Base-by-base conservation (phyloP, 139 green algal species). In the Raphidocelis subcapitata region DNA sequence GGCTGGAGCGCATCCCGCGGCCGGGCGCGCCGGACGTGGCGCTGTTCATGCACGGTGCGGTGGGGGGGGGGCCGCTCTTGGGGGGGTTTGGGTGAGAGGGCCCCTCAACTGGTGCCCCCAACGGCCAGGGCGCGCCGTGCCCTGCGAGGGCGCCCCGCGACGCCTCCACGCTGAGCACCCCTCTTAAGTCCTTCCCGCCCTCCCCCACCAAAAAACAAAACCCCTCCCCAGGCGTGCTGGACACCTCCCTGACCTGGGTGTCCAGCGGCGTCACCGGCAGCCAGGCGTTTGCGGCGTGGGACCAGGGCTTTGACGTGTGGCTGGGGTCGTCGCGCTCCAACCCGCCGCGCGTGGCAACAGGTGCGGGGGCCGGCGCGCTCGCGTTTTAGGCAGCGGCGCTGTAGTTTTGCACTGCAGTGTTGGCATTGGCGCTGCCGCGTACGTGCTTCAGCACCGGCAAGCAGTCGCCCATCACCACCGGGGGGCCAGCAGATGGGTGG, bases 231-330 rank as follows among this genome's bases (percentile, higher is more conserved):
- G 70, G 85, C 32, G 82, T 99, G 21, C 80, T 98, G 68, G 95
- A 99, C 85, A 98, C 92, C 54, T 86, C 80, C 44, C 81, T 99
- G 62, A 89, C 88, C 12, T 99, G 93, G 89, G 91, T 98, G 23
- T 79, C 77, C 47, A 91, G 86, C 35, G 92, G 93, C 14, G 81
- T 93, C 24, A 90, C 90, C 29, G 87, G 91, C 52, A 91, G 81
- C 21, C 82, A 91, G 52, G 92, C 92, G 4, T 97, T 97, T 86
- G 85, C 86, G 16, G 93, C 93, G 4, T 95, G 81, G 51, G 93
- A 98, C 65, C 71, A 84, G 0, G 95, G 95, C 62, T 94, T 93
- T 79, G 95, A 99, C 66, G 94, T 99, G 23, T 99, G 92, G 86
- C 85, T 99, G 71, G 94, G 82, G 74, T 98, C 94, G 84, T 89